A percentile compares a stretch with the other conserved stretches of the same genome.
phyloP scores from a whole-genome alignment of 228 moss, liverwort and hornwort genomes.

The Sphagnum magellanicum region DNA sequence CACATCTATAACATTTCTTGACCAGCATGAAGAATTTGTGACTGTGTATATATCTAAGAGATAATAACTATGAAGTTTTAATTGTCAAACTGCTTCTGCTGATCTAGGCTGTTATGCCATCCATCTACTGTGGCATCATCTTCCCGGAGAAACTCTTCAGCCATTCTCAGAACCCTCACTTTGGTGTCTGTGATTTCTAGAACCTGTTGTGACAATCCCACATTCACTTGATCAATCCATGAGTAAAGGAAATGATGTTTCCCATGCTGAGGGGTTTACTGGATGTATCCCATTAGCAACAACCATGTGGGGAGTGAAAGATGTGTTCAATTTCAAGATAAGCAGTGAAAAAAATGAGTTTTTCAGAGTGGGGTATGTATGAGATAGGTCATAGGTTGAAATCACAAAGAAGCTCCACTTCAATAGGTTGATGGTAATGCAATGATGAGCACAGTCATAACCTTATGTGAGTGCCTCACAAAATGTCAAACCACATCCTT shows the following conservation, averaged over 20 bases:
- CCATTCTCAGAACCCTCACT: conserved; percentile 47
- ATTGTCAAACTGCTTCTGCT: conserved; percentile 18
- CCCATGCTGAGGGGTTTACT: not conserved
- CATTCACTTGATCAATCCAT: not conserved
- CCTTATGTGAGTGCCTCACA: too few species aligned
- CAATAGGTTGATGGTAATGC: too few species aligned
- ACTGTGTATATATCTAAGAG: not conserved
- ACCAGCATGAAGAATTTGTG: not conserved
- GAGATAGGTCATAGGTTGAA: too few species aligned
- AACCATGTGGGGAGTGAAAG: not conserved
- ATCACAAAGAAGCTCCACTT: too few species aligned
- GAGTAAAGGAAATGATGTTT: not conserved
- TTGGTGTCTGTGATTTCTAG: conserved; percentile 43
- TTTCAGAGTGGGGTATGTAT: too few species aligned
- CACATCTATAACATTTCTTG: too few species aligned
- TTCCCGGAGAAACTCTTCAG: conserved; percentile 27
- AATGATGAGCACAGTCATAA: too few species aligned
- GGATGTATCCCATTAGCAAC: not conserved
- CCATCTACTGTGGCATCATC: conserved; percentile 22
- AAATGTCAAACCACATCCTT: too few species aligned
- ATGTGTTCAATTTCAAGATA: not conserved
- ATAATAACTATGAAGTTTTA: not conserved
- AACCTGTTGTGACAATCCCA: conserved; percentile 20
- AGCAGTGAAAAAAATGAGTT: not conserved
- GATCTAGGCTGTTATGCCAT: conserved; percentile 28